Evolutionary conservation across 75 land plant species (phyloP), one percentile per base, ranked within the genome.

Genomic region (Isoetes taiwanensis): DNA sequence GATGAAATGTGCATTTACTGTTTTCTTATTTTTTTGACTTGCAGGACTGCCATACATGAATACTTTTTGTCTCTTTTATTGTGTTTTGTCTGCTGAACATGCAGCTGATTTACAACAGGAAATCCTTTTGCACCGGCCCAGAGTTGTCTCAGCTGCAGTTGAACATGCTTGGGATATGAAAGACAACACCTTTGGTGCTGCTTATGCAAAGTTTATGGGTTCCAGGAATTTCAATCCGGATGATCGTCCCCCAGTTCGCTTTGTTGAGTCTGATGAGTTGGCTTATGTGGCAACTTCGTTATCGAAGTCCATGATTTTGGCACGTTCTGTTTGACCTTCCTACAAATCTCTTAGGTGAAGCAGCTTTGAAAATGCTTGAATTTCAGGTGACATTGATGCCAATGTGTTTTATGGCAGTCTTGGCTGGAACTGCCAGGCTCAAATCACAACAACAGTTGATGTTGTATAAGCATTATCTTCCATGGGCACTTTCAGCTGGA

Each of bases 231-330:
- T 93, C 61, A 86, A 89, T 1, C 98, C 95, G 23, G 98, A 93
- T 63, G 98, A 93, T 35, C 68, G 98, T 3, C 98, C 95, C 0
- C 90, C 95, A 20, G 98, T 93, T 19, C 73, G 98, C 17, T 93
- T 88, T 61, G 72, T 93, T 81, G 98, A 93, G 26, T 65, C 90
- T 23, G 86, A 93, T 28, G 96, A 93, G 64, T 79, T 93, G 28
- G 98, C 90, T 28, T 93, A 88, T 67, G 84, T 88, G 42, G 95
- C 90, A 0, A 88, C 81, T 31, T n/a, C n/a, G n/a, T n/a, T n/a
- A n/a, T n/a, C n/a, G n/a, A n/a, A n/a, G 85, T 88, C 23, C 98
- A 93, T 69, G 96, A 93, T 41, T 93, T 59, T 93, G 98, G 95
- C 98, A 93, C 62, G 88, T 83, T 2, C 72, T 93, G 6, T 93